Evolutionary conservation across 2,329 filamentous ascomycete species (phyloP).

Genomic region (Pseudocercospora ulei): DNA sequence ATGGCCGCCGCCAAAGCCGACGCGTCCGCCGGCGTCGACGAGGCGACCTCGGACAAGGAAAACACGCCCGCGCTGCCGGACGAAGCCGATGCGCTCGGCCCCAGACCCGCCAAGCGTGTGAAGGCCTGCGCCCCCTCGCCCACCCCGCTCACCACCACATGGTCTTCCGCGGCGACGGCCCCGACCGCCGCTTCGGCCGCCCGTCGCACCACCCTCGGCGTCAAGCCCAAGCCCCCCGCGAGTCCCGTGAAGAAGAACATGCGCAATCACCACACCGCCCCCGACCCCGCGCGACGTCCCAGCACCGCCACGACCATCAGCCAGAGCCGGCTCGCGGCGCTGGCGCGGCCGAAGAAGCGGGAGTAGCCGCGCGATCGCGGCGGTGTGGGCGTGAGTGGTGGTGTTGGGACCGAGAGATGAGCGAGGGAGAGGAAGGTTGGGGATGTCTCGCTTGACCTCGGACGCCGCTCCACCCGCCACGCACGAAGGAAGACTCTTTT

Average conservation of each 20-base stretch:
- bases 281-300: too few relatives aligned
- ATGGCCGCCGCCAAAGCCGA: conserved; percentile 7
- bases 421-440: neutral
- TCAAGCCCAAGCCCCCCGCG: conserved; percentile 30
- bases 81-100: conserved; percentile 26
- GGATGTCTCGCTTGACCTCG: too few relatives aligned
- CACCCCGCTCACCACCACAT: conserved; percentile 5
- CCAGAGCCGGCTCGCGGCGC: conserved; percentile 29
- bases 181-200: conserved; percentile 17
- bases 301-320: conserved; percentile 28
- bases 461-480: too few relatives aligned
- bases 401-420: conserved; percentile 9
- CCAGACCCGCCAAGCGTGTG: conserved; percentile 28
- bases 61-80: conserved; percentile 30
- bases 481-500: too few relatives aligned
- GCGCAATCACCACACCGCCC: too few relatives aligned
- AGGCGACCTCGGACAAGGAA: conserved; percentile 37
- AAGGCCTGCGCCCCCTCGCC: conserved; percentile 17
- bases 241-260: conserved; percentile 23
- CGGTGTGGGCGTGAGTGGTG: neutral
- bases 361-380: conserved; percentile 9
- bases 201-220: conserved; percentile 29
- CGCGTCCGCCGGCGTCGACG: conserved; percentile 13
- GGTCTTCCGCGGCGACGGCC: conserved; percentile 11
- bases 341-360: conserved; percentile 30